phyloP scores from a whole-genome alignment of 2,329 filamentous ascomycete species.

The Colletotrichum camelliae region DNA sequence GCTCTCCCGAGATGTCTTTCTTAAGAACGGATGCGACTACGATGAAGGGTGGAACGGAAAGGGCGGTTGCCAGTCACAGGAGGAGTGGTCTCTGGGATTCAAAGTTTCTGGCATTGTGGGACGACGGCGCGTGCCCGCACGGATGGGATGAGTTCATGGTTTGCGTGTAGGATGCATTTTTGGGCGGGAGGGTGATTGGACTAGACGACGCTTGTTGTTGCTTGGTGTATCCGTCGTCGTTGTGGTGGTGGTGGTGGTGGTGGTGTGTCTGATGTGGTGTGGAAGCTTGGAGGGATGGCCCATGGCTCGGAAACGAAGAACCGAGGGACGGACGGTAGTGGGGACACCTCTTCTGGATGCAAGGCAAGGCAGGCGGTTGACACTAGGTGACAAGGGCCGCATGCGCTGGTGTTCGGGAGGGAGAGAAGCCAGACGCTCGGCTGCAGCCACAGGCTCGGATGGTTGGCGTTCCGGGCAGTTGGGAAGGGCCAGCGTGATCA shows the following conservation, averaged over 20 bases:
- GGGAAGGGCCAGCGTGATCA: slow-evolving; percentile 17
- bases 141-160: slow-evolving; percentile 6
- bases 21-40: neutral
- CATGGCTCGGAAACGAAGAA: slow-evolving; percentile 15
- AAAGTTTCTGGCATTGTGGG: neutral
- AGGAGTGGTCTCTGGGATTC: neutral
- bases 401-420: slow-evolving; percentile 5
- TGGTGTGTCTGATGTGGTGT: neutral
- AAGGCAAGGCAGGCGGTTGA: neutral
- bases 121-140: slow-evolving; percentile 12
- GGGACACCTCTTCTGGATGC: neutral
- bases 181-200: neutral
- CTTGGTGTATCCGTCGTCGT: neutral
- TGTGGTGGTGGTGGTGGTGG: neutral
- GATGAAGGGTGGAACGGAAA: neutral
- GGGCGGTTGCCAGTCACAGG: neutral
- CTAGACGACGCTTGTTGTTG: neutral
- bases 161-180: neutral
- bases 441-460: slow-evolving; percentile 23
- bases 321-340: slow-evolving; percentile 1
- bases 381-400: neutral
- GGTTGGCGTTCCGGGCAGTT: slow-evolving; percentile 18
- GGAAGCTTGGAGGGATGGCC: neutral
- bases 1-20: slow-evolving; percentile 3
- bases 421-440: slow-evolving; percentile 21